phyloP scores from a whole-genome alignment of 1,284 basidiomycete genomes.

The Takashimella koratensis region DNA sequence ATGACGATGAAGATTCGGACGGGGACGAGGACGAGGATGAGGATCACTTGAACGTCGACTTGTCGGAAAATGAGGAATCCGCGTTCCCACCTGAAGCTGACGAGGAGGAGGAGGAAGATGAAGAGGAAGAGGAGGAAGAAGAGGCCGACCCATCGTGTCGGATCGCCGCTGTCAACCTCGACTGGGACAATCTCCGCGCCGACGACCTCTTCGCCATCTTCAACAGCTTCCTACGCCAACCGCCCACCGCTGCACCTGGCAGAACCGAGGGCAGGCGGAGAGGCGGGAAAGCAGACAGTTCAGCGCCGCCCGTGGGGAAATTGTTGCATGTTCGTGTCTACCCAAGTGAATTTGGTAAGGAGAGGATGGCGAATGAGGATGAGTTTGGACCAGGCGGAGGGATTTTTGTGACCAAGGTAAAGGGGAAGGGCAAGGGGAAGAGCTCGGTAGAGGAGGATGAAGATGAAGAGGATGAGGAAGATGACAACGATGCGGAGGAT shows the following conservation, averaged over 20 bases:
- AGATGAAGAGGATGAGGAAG: constrained; percentile 19
- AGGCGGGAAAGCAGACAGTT: constrained; percentile 19
- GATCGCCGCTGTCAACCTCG: constrained; percentile 90
- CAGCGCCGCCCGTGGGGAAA: constrained; percentile 55
- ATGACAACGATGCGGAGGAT: constrained; percentile 21
- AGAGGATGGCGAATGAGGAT: constrained; percentile 82
- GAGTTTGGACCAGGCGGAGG: constrained; percentile 83
- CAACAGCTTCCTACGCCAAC: constrained; percentile 66
- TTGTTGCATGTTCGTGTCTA: constrained; percentile 78
- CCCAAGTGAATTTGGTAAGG: constrained; percentile 89
- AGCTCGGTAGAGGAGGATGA: constrained; percentile 15
- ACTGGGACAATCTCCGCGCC: constrained; percentile 96
- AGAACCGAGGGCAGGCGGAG: constrained; percentile 19
- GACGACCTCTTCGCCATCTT: constrained; percentile 89
- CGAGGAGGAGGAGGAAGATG: constrained; percentile 27
- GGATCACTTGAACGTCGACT: constrained; percentile 55
- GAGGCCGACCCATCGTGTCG: constrained; percentile 58
- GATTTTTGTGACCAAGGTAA: constrained; percentile 57
- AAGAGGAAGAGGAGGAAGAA: constrained; percentile 43
- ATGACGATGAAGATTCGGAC: constrained; percentile 42
- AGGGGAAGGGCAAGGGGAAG: constrained; percentile 10
- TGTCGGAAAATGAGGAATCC: constrained; percentile 56
- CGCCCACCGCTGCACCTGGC: constrained; percentile 23
- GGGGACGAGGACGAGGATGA: constrained; percentile 23
- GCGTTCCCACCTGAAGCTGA: constrained; percentile 32